phyloP scores from a whole-genome alignment of 805 yeast species.

The Wickerhamomyces xylosicus region DNA sequence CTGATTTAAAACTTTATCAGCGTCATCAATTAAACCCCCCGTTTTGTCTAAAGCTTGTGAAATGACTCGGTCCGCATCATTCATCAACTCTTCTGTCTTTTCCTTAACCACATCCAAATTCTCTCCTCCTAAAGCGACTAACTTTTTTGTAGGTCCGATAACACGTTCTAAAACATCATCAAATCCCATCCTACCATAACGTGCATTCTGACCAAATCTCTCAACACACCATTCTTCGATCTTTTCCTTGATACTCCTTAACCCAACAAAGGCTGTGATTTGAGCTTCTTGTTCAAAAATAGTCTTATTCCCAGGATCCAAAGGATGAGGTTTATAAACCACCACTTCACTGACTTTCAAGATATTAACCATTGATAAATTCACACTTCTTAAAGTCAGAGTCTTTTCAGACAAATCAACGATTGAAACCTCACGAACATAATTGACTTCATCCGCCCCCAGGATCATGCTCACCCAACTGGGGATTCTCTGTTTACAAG shows the following conservation, averaged over 20 bases:
- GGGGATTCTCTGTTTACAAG: conserved; percentile 83
- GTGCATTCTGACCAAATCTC: conserved; percentile 82
- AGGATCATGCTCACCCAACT: conserved; percentile 64
- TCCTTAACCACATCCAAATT: too few relatives aligned
- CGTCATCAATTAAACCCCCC: conserved; percentile 1
- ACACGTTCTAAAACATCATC: conserved; percentile 59
- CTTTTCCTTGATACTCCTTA: conserved; percentile 62
- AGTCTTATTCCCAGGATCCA: conserved; percentile 40
- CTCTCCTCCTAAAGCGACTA: too few relatives aligned
- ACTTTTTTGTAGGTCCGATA: too few relatives aligned
- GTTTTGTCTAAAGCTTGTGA: too few relatives aligned
- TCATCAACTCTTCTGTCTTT: too few relatives aligned
- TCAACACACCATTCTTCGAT: conserved; percentile 90
- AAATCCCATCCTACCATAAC: conserved; percentile 72
- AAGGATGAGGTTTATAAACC: conserved; percentile 60
- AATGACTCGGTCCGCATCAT: too few relatives aligned
- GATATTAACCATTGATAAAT: conserved; percentile 69
- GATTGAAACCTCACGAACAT: conserved; percentile 81
- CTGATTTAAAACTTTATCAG: conserved; percentile 9
- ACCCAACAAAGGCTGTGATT: conserved; percentile 73
- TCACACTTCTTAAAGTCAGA: conserved; percentile 73
- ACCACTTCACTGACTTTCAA: conserved; percentile 82
- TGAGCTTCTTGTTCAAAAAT: conserved; percentile 75
- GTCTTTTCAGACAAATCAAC: conserved; percentile 61
- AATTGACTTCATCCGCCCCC: conserved; percentile 65